Base-by-base conservation (phyloP, 305 asterid species). In the Caryopteris hybrid region DNA sequence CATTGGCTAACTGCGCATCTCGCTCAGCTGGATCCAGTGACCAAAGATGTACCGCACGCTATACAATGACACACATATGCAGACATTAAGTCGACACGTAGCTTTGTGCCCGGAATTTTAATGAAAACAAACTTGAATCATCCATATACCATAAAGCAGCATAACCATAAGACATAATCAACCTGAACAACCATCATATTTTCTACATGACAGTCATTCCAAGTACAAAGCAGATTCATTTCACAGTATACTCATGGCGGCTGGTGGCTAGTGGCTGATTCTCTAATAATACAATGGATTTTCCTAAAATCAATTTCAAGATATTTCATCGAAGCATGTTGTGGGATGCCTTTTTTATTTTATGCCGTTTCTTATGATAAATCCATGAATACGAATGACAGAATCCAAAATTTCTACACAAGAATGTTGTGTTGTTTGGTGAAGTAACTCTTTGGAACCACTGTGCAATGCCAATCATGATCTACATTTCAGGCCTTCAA, bases 21-120 rank as follows among this genome's bases (percentile, higher is more conserved):
- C 96, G 74, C 78, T 93, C 95, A 20, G 92, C 80, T 25, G 95
- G 97, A 54, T 81, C 92, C 55, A 90, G 79, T 0, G 88, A 85
- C 95, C 95, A 93, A 1, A 88, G 85, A 63, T 65, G 82, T 21
- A 90, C 84, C 4, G 79, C 82, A 18, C 89, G 84, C 98, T 92
- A 74, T 63, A 60, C 53, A 53, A 61, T 27, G 11, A 0, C 31
- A 25, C 33, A 17, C n/a, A 60, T 42, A 41, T 11, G 46, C 69
- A 74, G 21, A 39, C 66, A 73, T 50, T 47, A 5, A 41, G 10
- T 27, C 18, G 10, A 39, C 11, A 53, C 45, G 48, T 14, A 59
- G 13, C 6, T 14, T 1, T 38, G 6, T 18, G n/a, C 11, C 13
- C 0, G 36, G 14, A 13, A 8, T 38, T 10, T 36, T 4, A 50